These are phyloP conservation scores for Annulohypoxylon bovei DNA, from an alignment of 495 filamentous ascomycete species.

Conservation along the genomic window DNA sequence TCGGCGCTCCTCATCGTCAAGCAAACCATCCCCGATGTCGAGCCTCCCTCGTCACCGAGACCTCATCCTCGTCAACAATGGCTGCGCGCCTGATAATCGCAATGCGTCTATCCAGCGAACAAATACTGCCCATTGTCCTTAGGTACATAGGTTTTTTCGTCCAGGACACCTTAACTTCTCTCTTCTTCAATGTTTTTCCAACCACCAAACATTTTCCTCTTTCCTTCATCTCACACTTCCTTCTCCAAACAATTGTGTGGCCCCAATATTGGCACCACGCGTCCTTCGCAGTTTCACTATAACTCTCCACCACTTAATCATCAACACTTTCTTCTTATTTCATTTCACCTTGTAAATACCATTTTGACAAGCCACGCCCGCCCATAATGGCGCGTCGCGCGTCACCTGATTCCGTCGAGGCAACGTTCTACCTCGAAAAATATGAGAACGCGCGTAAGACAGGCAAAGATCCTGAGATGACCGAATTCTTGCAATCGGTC, in stretches of 20 bases:
- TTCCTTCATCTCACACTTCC: neutral
- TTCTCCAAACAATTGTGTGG: neutral
- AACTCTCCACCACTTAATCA: neutral
- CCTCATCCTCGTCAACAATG: neutral
- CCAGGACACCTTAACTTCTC: neutral
- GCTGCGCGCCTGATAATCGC: slow-evolving; percentile 12
- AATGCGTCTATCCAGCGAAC: slow-evolving; percentile 14
- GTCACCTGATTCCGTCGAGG: neutral
- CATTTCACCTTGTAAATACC: neutral
- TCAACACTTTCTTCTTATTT: neutral
- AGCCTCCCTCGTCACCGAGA: neutral
- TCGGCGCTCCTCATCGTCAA: neutral
- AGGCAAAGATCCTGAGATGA: neutral
- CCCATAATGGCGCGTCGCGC: neutral
- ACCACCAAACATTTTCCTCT: neutral
- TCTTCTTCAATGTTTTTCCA: neutral
- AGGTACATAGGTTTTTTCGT: neutral
- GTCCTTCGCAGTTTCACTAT: neutral
- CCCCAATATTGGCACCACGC: neutral
- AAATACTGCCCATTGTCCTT: neutral
- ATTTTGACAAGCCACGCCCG: neutral
- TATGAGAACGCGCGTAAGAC: slow-evolving; percentile 1
- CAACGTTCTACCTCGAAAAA: slow-evolving; percentile 14
- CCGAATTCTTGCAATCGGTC: neutral
- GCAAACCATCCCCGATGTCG: neutral